phyloP scores from a whole-genome alignment of 345 rosid species.

The Gossypium arboreum region DNA sequence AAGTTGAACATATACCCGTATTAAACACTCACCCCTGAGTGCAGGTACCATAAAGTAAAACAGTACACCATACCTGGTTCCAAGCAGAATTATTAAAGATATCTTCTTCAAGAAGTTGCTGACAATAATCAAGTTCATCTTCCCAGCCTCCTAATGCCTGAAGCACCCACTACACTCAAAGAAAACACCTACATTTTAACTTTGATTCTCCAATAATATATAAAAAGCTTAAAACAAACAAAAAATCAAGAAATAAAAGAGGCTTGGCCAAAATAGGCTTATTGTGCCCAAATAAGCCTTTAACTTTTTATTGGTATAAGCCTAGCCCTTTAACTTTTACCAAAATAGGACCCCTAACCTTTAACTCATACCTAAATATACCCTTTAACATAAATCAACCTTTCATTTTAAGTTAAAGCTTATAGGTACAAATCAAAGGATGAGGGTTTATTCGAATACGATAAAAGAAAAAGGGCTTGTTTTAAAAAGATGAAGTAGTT shows the following conservation, averaged over 20 bases:
- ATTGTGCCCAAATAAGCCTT: not conserved
- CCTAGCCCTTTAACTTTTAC: not conserved
- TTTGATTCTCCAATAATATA: not conserved
- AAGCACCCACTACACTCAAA: conserved; percentile 68
- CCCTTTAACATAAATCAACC: not conserved
- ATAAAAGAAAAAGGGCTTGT: not conserved
- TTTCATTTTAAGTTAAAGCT: not conserved
- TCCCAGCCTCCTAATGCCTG: conserved; percentile 89
- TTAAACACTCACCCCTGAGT: not conserved
- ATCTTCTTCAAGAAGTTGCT: conserved; percentile 68
- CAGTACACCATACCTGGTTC: conserved; percentile 64
- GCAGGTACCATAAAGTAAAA: not conserved
- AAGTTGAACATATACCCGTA: not conserved
- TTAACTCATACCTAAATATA: not conserved
- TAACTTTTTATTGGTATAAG: not conserved
- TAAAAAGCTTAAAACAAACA: not conserved
- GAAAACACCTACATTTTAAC: not conserved
- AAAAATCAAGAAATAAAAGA: not conserved
- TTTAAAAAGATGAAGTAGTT: not conserved
- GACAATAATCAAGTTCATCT: conserved; percentile 74
- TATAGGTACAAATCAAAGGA: not conserved
- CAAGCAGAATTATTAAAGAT: conserved; percentile 90
- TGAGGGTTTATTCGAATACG: not conserved
- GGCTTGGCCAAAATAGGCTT: not conserved
- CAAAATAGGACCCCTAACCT: not conserved